Base-by-base conservation (phyloP, 768 basidiomycete species). In the Lactifluus rugatus region DNA sequence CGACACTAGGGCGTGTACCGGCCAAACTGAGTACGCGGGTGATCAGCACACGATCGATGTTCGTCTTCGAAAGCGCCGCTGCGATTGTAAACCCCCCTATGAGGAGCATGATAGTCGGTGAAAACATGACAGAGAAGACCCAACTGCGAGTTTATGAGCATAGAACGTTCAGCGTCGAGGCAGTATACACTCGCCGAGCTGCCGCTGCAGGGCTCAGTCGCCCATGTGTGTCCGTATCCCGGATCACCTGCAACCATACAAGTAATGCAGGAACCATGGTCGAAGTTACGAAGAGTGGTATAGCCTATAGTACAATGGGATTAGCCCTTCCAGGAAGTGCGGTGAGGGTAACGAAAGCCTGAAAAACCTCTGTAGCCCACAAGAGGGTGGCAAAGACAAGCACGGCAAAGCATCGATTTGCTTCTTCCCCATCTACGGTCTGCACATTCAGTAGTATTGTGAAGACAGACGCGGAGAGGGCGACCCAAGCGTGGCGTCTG, bases 11-110 rank as follows among this genome's bases (percentile, higher is more conserved):
- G 54, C 79, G 79, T 11, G 91, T 85, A 5, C 96, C 95, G 7
- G 96, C 96, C 51, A 97, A 76, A 66, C 84, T 87, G 52, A 99
- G 79, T 42, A 98, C 84, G 28, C 89, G 81, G 3, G 93, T 94
- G 61, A 98, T 93, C 48, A 97, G 70, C 56, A 97, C 81, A 23
- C 86, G 81, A 73, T 98, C 96, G 60, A 98, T 92, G 62, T 88
- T 88, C 5, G 94, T 94, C 75, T 97, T 98, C 74, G 87, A 89
- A 23, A 99, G 74, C 0, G 94, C 96, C 10, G 94, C 93, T 0
- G 96, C 93, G 62, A 98, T 95, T 9, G 95, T 98, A 77, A 98
- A 95, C 31, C 96, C 95, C 10, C 93, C 93, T 63, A 95, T 91
- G 50, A 98, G 84, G 36, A 99, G 87, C 91, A 97, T 95, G 71